Evolutionary conservation across 2,329 filamentous ascomycete species (phyloP).

Genomic region (Gaeumannomyces tritici): DNA sequence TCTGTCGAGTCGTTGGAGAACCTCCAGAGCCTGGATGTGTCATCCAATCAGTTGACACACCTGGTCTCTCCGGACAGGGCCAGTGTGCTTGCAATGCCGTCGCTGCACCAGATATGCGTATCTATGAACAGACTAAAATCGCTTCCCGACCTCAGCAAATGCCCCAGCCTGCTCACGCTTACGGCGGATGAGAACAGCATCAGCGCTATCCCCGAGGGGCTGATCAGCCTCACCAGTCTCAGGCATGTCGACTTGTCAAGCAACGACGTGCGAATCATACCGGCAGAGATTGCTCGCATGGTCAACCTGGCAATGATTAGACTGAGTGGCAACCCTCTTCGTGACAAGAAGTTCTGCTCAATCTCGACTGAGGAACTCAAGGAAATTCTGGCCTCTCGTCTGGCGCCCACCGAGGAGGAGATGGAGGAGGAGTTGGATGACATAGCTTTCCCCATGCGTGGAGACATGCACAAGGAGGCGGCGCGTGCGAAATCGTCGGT

Average conservation of each 20-base stretch:
- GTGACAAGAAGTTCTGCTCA: conserved; percentile 76
- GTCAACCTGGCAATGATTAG: conserved; percentile 64
- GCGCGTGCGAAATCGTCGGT: neutral
- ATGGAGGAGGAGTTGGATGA: neutral
- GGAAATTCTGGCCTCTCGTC: conserved; percentile 54
- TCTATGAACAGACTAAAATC: conserved; percentile 68
- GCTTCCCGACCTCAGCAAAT: conserved; percentile 66
- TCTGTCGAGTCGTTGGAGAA: conserved; percentile 47
- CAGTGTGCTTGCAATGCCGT: conserved; percentile 52
- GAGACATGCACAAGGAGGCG: conserved; percentile 1
- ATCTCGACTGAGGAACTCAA: conserved; percentile 78
- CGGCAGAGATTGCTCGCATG: conserved; percentile 72
- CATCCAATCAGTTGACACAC: conserved; percentile 61
- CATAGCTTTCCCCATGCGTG: neutral
- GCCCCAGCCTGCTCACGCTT: conserved; percentile 64
- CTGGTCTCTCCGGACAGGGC: conserved; percentile 29
- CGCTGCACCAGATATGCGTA: conserved; percentile 64
- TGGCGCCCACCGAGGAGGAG: conserved; percentile 42
- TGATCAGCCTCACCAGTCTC: conserved; percentile 57
- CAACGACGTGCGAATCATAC: conserved; percentile 71
- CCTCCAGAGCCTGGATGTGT: conserved; percentile 69
- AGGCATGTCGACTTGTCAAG: conserved; percentile 74
- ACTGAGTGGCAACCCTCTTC: conserved; percentile 80
- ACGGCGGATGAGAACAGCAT: conserved; percentile 77
- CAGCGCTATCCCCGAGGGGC: conserved; percentile 63